These are phyloP conservation scores for Stagonosporopsis vannaccii DNA, from an alignment of 2,329 filamentous ascomycete species.

Conservation along the genomic window DNA sequence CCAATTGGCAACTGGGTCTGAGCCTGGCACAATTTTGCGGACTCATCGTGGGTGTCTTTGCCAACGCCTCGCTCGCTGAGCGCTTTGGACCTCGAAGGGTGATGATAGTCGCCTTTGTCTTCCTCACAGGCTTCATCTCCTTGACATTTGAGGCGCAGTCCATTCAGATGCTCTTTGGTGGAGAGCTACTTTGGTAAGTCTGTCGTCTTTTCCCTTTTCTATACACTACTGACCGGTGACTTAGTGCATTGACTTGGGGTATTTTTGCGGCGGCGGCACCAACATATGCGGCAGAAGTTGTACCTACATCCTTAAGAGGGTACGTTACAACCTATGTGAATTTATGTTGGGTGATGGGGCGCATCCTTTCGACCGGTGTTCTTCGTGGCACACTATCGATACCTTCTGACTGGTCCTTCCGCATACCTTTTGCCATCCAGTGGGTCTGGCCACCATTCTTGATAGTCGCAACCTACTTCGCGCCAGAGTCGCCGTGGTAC, in stretches of 20 bases:
- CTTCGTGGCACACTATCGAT: slow-evolving; percentile 69
- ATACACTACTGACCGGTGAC: background rate
- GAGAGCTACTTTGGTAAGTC: slow-evolving; percentile 56
- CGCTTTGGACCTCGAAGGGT: slow-evolving; percentile 39
- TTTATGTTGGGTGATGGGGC: slow-evolving; percentile 69
- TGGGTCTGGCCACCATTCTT: slow-evolving; percentile 76
- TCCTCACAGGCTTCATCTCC: slow-evolving; percentile 15
- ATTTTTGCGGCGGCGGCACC: slow-evolving; percentile 49
- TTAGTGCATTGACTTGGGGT: slow-evolving; percentile 46
- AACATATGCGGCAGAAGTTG: slow-evolving; percentile 62
- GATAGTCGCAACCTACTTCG: slow-evolving; percentile 67
- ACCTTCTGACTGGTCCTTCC: slow-evolving; percentile 68
- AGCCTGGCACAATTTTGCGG: slow-evolving; percentile 13
- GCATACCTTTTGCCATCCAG: slow-evolving; percentile 70
- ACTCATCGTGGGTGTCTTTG: slow-evolving; percentile 47
- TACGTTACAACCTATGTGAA: slow-evolving; percentile 67
- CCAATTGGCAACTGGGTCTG: slow-evolving; percentile 48
- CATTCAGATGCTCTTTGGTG: slow-evolving; percentile 64
- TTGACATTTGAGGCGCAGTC: slow-evolving; percentile 14
- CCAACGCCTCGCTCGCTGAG: slow-evolving; percentile 50
- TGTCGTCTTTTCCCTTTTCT: background rate
- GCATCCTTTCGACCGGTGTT: slow-evolving; percentile 72
- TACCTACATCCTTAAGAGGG: slow-evolving; percentile 69
- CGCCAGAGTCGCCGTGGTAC: slow-evolving; percentile 75
- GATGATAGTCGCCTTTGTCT: slow-evolving; percentile 16